Conservation (phyloP, 169 alveolate genomes). For the Cryptosporidium tyzzeri region DNA sequence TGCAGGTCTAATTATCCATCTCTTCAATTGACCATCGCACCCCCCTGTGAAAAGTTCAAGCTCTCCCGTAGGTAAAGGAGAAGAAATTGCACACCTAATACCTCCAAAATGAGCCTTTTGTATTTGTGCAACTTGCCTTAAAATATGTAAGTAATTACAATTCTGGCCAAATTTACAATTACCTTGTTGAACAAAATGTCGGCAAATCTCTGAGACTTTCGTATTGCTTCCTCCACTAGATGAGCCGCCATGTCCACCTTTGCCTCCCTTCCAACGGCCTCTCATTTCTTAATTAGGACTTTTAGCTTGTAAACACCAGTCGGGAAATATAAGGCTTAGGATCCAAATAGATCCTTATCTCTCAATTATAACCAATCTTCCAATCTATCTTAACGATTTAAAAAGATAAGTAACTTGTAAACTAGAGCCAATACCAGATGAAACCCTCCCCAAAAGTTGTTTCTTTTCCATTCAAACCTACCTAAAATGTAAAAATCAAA, state of each 20-base stretch:
- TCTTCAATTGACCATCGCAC: slow-evolving; percentile 66
- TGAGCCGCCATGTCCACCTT: slow-evolving; percentile 41
- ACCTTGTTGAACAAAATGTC: slow-evolving; percentile 74
- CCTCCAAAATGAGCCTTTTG: slow-evolving; percentile 71
- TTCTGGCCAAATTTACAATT: slow-evolving; percentile 65
- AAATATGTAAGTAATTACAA: slow-evolving; percentile 63
- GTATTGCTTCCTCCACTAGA: slow-evolving; percentile 43
- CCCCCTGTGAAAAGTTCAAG: slow-evolving; percentile 72
- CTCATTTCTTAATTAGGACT: slow-evolving; percentile 11
- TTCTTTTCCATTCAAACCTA: slow-evolving; percentile 32
- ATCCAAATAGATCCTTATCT: not conserved
- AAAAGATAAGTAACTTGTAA: not conserved
- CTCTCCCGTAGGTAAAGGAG: slow-evolving; percentile 73
- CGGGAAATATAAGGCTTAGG: not conserved
- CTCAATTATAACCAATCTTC: not conserved
- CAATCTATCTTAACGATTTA: not conserved
- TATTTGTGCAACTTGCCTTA: slow-evolving; percentile 67
- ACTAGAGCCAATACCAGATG: not conserved
- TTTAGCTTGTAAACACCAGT: not conserved
- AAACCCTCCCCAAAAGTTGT: not conserved
- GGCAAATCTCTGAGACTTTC: slow-evolving; percentile 62
- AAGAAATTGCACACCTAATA: slow-evolving; percentile 72
- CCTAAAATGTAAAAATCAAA: slow-evolving; percentile 2
- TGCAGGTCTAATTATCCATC: slow-evolving; percentile 71
- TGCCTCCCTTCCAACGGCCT: slow-evolving; percentile 77